Base-by-base conservation (phyloP, 495 filamentous ascomycete species). In the Amniculicola lignicola region DNA sequence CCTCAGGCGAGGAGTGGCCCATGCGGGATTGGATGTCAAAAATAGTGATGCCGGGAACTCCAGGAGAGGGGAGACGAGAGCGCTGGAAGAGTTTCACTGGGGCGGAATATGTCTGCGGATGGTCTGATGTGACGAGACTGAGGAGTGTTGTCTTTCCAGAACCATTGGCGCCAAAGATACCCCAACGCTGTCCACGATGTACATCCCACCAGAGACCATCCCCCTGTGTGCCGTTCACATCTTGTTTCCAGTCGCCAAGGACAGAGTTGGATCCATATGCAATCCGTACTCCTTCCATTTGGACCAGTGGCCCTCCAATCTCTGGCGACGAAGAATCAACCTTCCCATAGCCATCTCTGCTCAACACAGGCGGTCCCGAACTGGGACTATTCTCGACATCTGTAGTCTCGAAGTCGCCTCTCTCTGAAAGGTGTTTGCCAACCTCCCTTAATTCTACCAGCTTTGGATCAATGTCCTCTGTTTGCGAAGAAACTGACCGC, bases 101-200 rank as follows among this genome's bases (percentile, higher is more conserved):
- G 21, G 87, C 79, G 2, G 89, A 89, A 68, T 97, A 98, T 1
- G 91, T 81, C 68, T 96, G 90, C 0, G 93, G 93, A 57, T 98
- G 93, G 66, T 98, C 93, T 2, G 91, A 96, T 29, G 88, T 93
- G 57, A 98, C 86, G 12, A 98, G 75, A 1, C 90, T 93, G 14
- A 96, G 78, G 43, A 98, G 75, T 0, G 93, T 98, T 0, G 93
- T 97, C 71, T 98, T 98, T 7, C 88, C 87, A 11, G 84, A 87
- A 16, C 84, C 93, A 63, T 97, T 96, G 12, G 92, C 82, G 0
- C 93, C 93, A 63, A 97, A 88, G 35, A 97, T 77, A 0, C 85
- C 91, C 90, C 90, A 96, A 56, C 90, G 79, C 61, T 96, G 81
- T 3, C 92, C 90, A 31, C 82, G 81, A 21, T 84, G 80, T 11